phyloP scores from a whole-genome alignment of 169 alveolate genomes.

The Cryptosporidium sp. region DNA sequence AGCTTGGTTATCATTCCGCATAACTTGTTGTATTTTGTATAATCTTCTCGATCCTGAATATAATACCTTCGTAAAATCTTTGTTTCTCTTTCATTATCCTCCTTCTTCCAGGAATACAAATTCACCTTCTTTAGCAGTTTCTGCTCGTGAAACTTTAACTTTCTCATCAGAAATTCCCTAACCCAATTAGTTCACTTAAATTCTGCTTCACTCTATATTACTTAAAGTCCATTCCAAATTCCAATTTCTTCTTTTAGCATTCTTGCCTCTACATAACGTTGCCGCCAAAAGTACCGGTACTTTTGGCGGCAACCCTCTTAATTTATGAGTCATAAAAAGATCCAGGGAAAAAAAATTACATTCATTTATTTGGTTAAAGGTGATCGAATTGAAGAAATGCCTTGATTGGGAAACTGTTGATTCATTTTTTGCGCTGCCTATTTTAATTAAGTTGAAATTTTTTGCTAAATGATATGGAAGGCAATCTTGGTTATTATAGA shows the following conservation, averaged over 20 bases:
- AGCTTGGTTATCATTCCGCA: constrained; percentile 94
- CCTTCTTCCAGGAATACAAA: constrained; percentile 96
- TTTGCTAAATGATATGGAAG: neutral
- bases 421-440: neutral
- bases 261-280: neutral
- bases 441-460: too few species aligned
- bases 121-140: constrained; percentile 95
- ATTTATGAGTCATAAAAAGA: neutral
- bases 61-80: constrained; percentile 93
- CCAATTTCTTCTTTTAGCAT: neutral
- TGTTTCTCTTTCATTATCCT: constrained; percentile 91
- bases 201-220: neutral
- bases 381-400: neutral
- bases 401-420: neutral
- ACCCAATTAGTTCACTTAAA: neutral
- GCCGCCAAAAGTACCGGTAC: constrained; percentile 2
- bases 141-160: constrained; percentile 97
- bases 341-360: neutral
- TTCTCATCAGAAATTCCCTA: constrained; percentile 90
- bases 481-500: neutral
- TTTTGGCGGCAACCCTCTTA: neutral
- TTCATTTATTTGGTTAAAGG: neutral
- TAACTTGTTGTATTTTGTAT: constrained; percentile 94
- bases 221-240: neutral
- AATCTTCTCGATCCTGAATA: constrained; percentile 97